Evolutionary conservation across 495 filamentous ascomycete species (phyloP).

Genomic region (Gamarada debralockiae): DNA sequence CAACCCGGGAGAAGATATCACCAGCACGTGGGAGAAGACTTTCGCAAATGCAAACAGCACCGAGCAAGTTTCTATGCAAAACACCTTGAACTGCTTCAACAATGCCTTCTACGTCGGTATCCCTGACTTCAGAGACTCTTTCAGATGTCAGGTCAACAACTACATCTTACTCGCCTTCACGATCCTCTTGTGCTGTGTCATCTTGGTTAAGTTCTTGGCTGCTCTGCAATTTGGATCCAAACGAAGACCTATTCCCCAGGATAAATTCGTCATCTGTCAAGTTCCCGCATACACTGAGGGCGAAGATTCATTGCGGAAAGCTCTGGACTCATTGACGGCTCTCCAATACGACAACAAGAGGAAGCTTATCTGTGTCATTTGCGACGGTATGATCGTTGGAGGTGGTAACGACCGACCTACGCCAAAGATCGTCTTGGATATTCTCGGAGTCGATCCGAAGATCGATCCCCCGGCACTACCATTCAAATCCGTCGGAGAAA

Average conservation of each 20-base stretch:
- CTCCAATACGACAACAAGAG: slow-evolving; percentile 97
- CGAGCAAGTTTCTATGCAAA: slow-evolving; percentile 38
- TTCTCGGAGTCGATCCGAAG: slow-evolving; percentile 95
- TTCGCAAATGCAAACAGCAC: slow-evolving; percentile 33
- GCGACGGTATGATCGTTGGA: slow-evolving; percentile 95
- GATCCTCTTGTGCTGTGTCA: slow-evolving; percentile 72
- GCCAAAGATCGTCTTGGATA: slow-evolving; percentile 94
- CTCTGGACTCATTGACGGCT: slow-evolving; percentile 89
- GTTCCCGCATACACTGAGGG: slow-evolving; percentile 98
- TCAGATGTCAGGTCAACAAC: slow-evolving; percentile 84
- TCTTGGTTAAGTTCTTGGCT: slow-evolving; percentile 86
- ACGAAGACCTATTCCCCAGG: slow-evolving; percentile 81
- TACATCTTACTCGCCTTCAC: slow-evolving; percentile 87
- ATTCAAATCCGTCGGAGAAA: slow-evolving; percentile 85
- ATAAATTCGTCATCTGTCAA: slow-evolving; percentile 98
- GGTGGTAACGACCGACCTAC: slow-evolving; percentile 95
- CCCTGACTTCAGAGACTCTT: slow-evolving; percentile 74
- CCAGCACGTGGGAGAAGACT: slow-evolving; percentile 52
- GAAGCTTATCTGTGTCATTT: slow-evolving; percentile 90
- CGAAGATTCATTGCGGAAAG: slow-evolving; percentile 88
- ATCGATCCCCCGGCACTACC: slow-evolving; percentile 90
- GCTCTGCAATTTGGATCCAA: slow-evolving; percentile 93
- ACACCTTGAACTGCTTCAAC: slow-evolving; percentile 73
- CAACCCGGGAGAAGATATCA: slow-evolving; percentile 77
- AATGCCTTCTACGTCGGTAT: slow-evolving; percentile 80